Base-by-base conservation (phyloP, 2,329 filamentous ascomycete species). In the Cercospora sp. region DNA sequence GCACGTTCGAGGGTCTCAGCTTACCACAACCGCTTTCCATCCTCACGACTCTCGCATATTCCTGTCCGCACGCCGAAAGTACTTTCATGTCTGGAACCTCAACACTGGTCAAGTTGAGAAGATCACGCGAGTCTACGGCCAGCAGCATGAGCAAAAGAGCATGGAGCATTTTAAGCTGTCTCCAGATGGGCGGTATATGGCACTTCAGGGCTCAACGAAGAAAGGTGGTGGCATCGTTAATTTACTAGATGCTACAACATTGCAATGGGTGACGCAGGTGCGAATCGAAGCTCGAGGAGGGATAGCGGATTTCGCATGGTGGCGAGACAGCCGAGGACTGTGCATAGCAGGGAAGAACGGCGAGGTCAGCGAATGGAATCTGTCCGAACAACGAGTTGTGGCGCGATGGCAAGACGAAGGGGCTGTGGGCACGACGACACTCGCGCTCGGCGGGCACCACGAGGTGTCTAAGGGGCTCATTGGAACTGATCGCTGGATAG, bases 51-150 rank as follows among this genome's bases (percentile, higher is more conserved):
- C 91, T 70, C 90, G 90, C 74, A 91, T 99, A 72, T 92, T 97
- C 79, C 91, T 97, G 68, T 91, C 93, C 18, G 94, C 94, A 42
- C 90, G 94, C 39, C 88, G 95, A 60, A 89, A 89, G 70, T 98
- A 93, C 83, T 97, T 98, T 80, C 95, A 98, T 81, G 89, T 91
- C 72, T 99, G 95, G 95, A 90, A 98, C 75, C 86, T 99, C 26
- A 84, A 90, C 53, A 90, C 90, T 0, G 95, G 95, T 53, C 83
- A 85, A 12, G 89, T 99, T 60, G 91, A 94, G 75, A 97, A 96
- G 80, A 87, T 96, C 55, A 89, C 87, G 73, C 85, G 91, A 77
- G 83, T 95, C 67, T 87, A 91, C 76, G 88, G 93, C 70, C 90
- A 93, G 73, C 84, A 89, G 72, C 86, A 91, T 65, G 92, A 96